These are phyloP conservation scores for Wickerhamomyces chambardii DNA, from an alignment of 805 yeast species.

Conservation along the genomic window DNA sequence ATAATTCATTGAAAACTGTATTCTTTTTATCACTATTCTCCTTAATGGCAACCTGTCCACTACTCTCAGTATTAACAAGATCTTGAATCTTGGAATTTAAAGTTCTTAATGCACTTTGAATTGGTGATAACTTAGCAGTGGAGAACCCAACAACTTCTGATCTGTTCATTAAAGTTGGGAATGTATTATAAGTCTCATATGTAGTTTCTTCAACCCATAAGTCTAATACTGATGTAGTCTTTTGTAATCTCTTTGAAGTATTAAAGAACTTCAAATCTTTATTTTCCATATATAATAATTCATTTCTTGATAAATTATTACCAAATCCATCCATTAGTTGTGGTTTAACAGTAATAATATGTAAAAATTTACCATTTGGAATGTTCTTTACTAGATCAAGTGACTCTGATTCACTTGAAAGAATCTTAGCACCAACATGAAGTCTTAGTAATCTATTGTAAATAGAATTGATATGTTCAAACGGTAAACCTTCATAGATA, in stretches of 20 bases:
- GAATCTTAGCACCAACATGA: slow-evolving; percentile 75
- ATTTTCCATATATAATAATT: slow-evolving; percentile 67
- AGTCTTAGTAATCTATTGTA: slow-evolving; percentile 65
- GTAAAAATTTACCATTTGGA: slow-evolving; percentile 65
- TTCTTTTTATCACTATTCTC: slow-evolving; percentile 40
- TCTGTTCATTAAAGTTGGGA: slow-evolving; percentile 86
- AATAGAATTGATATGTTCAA: slow-evolving; percentile 79
- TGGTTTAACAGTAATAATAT: slow-evolving; percentile 68
- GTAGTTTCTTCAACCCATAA: slow-evolving; percentile 87
- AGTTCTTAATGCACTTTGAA: slow-evolving; percentile 71
- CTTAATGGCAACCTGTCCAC: slow-evolving; percentile 41
- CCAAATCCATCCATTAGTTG: slow-evolving; percentile 40
- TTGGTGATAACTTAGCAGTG: slow-evolving; percentile 62
- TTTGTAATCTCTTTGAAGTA: slow-evolving; percentile 62
- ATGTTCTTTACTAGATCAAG: slow-evolving; percentile 35
- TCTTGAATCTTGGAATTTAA: slow-evolving; percentile 64
- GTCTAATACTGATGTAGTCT: slow-evolving; percentile 60
- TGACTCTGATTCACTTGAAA: slow-evolving; percentile 50
- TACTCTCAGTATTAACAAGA: slow-evolving; percentile 55
- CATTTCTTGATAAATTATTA: slow-evolving; percentile 37
- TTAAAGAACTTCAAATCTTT: slow-evolving; percentile 65
- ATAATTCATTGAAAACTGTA: slow-evolving; percentile 50
- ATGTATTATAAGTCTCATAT: slow-evolving; percentile 63
- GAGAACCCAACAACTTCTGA: slow-evolving; percentile 50
- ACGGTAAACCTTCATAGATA: slow-evolving; percentile 80